phyloP scores from a whole-genome alignment of 306 rosid genomes.

The Ammopiptanthus mongolicus region DNA sequence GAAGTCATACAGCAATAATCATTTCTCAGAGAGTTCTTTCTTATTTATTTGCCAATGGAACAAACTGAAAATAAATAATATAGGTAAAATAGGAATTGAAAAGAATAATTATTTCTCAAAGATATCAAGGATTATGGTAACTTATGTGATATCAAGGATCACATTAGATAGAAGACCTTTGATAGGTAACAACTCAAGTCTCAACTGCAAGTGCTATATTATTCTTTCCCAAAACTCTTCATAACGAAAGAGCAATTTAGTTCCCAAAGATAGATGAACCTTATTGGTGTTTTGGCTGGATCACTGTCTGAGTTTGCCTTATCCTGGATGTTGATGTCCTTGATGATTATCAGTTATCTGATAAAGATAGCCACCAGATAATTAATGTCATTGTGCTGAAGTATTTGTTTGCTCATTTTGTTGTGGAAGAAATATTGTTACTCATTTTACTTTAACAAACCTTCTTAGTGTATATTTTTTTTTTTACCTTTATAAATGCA shows the following conservation, averaged over 20 bases:
- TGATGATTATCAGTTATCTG: background rate
- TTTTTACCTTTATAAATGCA: background rate
- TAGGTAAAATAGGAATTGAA: background rate
- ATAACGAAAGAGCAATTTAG: background rate
- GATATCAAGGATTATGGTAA: background rate
- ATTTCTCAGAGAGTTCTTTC: background rate
- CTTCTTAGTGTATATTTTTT: background rate
- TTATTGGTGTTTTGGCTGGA: background rate
- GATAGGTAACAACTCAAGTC: background rate
- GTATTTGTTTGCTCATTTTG: background rate
- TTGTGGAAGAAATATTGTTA: background rate
- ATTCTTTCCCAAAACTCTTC: background rate
- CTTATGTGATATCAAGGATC: background rate
- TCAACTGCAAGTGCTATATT: background rate
- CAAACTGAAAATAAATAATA: background rate
- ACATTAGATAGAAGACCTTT: background rate
- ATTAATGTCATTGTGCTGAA: background rate
- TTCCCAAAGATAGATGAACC: background rate
- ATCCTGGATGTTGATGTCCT: background rate
- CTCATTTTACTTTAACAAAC: background rate
- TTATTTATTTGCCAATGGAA: background rate
- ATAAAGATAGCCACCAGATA: background rate
- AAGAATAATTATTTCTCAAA: too few relatives aligned
- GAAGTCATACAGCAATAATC: background rate
- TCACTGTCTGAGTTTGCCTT: constrained; percentile 1